These are phyloP conservation scores for Taphrina flavorubra DNA, from an alignment of 1,139 yeast genomes.

Conservation along the genomic window DNA sequence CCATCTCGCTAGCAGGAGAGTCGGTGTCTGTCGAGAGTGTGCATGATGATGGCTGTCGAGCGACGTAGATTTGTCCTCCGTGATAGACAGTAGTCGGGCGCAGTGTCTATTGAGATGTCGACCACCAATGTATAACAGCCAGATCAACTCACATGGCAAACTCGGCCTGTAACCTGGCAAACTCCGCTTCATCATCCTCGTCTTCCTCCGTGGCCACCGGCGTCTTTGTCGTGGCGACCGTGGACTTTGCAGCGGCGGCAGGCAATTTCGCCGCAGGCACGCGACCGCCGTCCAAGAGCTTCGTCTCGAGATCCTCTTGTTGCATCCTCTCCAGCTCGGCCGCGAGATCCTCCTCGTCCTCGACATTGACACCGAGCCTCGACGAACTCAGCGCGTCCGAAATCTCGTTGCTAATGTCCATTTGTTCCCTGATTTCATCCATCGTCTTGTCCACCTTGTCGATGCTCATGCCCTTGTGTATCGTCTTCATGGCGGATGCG, in stretches of 20 bases:
- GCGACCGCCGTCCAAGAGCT: conserved; percentile 59
- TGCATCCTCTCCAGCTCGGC: conserved; percentile 90
- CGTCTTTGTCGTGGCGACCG: conserved; percentile 18
- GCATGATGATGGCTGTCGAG: not conserved
- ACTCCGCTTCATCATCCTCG: conserved; percentile 41
- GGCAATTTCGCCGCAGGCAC: conserved; percentile 50
- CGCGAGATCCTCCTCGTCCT: conserved; percentile 82
- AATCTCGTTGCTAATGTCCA: conserved; percentile 91
- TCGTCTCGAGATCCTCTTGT: conserved; percentile 74
- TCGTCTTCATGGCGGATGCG: conserved; percentile 93
- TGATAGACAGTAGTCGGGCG: too few species aligned
- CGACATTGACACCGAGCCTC: conserved; percentile 72
- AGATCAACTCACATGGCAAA: conserved; percentile 30
- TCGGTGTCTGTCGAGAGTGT: not conserved
- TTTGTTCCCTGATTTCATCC: conserved; percentile 98
- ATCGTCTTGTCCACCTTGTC: conserved; percentile 98
- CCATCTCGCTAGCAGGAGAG: not conserved
- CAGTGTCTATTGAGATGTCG: too few species aligned
- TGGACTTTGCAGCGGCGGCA: not conserved
- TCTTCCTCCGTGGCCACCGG: conserved; percentile 28
- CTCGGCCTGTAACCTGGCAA: conserved; percentile 36
- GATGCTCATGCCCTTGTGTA: conserved; percentile 91
- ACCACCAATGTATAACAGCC: too few species aligned
- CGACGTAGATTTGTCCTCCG: too few species aligned
- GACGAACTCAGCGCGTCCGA: conserved; percentile 96